Evolutionary conservation across 495 filamentous ascomycete species (phyloP).

Genomic region (Oidiodendron maius): DNA sequence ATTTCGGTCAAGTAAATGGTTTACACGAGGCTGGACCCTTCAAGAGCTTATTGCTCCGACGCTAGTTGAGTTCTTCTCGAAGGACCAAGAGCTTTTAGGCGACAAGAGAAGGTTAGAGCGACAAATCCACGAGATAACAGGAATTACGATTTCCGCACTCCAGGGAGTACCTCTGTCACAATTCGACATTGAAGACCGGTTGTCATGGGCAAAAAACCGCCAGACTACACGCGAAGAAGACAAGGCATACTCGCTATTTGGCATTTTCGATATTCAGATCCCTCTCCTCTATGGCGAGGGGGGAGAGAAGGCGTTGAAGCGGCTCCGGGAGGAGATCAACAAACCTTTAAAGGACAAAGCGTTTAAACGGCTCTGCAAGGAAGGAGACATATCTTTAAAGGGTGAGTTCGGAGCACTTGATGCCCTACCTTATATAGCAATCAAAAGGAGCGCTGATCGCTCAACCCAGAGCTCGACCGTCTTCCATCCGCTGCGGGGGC

Average conservation of each 20-base stretch:
- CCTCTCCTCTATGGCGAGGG: slow-evolving; percentile 30
- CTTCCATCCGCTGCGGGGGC: slow-evolving; percentile 1
- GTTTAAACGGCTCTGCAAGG: slow-evolving; percentile 28
- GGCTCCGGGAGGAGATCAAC: no score
- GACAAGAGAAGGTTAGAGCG: slow-evolving; percentile 19
- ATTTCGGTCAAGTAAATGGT: slow-evolving; percentile 1
- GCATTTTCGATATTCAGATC: slow-evolving; percentile 11
- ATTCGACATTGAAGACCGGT: slow-evolving; percentile 19
- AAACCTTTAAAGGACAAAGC: slow-evolving; percentile 17
- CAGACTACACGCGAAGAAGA: slow-evolving; percentile 24
- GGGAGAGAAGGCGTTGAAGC: slow-evolving; percentile 10
- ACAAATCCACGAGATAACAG: no score
- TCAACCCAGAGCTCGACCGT: not conserved
- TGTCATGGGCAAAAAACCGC: slow-evolving; percentile 29
- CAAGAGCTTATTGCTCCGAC: no score
- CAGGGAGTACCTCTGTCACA: slow-evolving; percentile 8
- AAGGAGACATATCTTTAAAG: slow-evolving; percentile 21
- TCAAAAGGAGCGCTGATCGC: slow-evolving; percentile 1
- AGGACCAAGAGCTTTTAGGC: slow-evolving; percentile 20
- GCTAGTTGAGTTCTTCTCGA: slow-evolving; percentile 26
- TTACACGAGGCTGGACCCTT: no score
- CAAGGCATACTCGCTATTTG: not conserved
- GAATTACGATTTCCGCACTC: slow-evolving; percentile 20
- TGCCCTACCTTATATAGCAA: slow-evolving; percentile 1
- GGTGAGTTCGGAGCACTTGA: slow-evolving; percentile 2